Conservation (phyloP, 2,329 filamentous ascomycete genomes). For the Aspergillus caelatus region DNA sequence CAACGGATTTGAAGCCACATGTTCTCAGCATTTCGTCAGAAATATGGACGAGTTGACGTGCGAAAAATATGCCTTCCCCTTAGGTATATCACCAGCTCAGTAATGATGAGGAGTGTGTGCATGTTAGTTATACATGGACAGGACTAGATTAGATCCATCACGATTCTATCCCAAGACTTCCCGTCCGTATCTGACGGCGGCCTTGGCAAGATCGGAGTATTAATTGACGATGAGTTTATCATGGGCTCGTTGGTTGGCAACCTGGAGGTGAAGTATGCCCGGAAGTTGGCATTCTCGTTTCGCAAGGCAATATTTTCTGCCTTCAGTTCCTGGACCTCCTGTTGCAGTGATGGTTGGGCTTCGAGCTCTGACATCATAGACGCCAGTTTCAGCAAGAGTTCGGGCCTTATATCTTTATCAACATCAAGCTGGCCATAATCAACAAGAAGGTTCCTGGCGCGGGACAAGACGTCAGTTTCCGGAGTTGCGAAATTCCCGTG, state of each 20-base stretch:
- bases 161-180: conserved; percentile 30
- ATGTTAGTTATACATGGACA: not conserved
- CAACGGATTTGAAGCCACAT: not conserved
- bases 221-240: conserved; percentile 9
- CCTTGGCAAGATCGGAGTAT: conserved; percentile 11
- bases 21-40: not conserved
- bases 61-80: too few relatives aligned
- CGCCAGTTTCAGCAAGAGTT: conserved; percentile 26
- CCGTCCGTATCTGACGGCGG: conserved; percentile 19
- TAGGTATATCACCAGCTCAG: not conserved
- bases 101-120: not conserved
- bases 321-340: conserved; percentile 21
- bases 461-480: conserved; percentile 2
- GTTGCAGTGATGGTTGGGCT: conserved; percentile 19
- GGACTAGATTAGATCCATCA: conserved; percentile 27
- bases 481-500: not conserved
- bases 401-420: conserved; percentile 16
- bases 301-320: conserved; percentile 28
- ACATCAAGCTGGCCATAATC: conserved; percentile 16
- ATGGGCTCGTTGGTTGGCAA: conserved; percentile 15
- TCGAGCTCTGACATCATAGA: conserved; percentile 28
- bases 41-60: not conserved
- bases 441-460: conserved; percentile 15
- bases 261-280: conserved; percentile 21
- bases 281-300: conserved; percentile 27